These are phyloP conservation scores for Nannochloris sp. DNA, from an alignment of 139 green algal species.

Conservation along the genomic window DNA sequence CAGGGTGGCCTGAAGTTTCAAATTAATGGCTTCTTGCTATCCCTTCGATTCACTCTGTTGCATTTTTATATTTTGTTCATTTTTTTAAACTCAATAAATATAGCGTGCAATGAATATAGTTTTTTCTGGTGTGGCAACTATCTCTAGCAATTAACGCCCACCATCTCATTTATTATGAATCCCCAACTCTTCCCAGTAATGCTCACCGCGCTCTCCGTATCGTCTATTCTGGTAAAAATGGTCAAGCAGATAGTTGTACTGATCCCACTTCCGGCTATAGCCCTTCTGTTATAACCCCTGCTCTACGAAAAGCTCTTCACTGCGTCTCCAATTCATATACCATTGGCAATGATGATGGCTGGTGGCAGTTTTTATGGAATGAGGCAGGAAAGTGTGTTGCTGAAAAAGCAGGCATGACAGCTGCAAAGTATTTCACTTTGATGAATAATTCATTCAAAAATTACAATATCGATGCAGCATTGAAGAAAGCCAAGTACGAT, in stretches of 20 bases:
- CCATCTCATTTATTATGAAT: too few species aligned
- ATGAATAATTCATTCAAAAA: neutral
- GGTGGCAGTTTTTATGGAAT: neutral
- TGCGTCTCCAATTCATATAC: neutral
- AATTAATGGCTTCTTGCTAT: too few species aligned
- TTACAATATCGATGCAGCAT: neutral
- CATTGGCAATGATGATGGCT: neutral
- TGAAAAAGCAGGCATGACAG: neutral
- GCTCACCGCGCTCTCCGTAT: too few species aligned
- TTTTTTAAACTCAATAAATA: too few species aligned
- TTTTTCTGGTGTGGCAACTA: too few species aligned
- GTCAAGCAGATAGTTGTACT: neutral
- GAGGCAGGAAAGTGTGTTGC: neutral
- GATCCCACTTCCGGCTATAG: too few species aligned
- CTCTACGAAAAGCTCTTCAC: neutral
- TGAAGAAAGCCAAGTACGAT: neutral
- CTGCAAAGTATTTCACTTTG: neutral
- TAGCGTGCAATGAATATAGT: too few species aligned
- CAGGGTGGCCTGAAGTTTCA: too few species aligned
- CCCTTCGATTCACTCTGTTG: too few species aligned
- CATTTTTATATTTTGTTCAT: too few species aligned
- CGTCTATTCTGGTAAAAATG: neutral
- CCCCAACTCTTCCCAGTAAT: too few species aligned
- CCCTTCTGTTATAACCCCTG: neutral
- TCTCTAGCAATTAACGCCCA: too few species aligned